Evolutionary conservation across 2,329 filamentous ascomycete species (phyloP), one percentile per base, ranked within the genome.

Genomic region (Thielaviopsis musarum): DNA sequence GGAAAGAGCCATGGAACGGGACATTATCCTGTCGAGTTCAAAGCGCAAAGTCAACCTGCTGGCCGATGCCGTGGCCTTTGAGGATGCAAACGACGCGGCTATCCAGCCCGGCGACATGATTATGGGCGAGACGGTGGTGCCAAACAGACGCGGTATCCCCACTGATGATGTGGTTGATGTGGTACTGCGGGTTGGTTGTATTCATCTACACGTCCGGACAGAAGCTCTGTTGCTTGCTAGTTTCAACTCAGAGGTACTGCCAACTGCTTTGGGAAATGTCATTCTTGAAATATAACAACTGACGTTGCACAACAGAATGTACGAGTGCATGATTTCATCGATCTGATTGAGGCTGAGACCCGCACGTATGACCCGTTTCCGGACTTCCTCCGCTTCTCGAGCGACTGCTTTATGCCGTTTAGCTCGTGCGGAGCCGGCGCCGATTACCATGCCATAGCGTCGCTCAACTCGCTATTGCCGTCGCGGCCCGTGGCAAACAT

Each of bases 191-290:
- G 75, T 90, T 62, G 86, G 86, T 1, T 85, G 80, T 67, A 79
- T 89, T 77, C 79, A 80, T 61, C 81, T 90, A 62, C 88, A 84
- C 2, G 86, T 90, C 66, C 77, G 85, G 45, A 81, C 90, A 63
- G 87, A 87, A 17, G 85, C 85, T 0, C 78, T 87, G 64, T 83
- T 86, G 52, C 75, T 85, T 53, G 85, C 86, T 2, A 81, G 82
- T 64, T 77, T 90, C 60, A 77, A 80, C 3, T 82, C 88, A 68
- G 85, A 89, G 74, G 81, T 87, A 72, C 63, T 60, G 4, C 10
- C 10, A 2, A 12, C 30, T 34, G 26, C 26, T 28, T 28, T 28
- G 26, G 26, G 26, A 34, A 10, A 34, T 34, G 30, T 7, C 10
- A 10, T 34, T 34, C 30, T 34, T 34, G 30, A 30, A 22, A 21